A percentile compares a stretch with the other conserved stretches of the same genome.
phyloP scores from a whole-genome alignment of 1,284 basidiomycete species.

The Thelephora terrestris region DNA sequence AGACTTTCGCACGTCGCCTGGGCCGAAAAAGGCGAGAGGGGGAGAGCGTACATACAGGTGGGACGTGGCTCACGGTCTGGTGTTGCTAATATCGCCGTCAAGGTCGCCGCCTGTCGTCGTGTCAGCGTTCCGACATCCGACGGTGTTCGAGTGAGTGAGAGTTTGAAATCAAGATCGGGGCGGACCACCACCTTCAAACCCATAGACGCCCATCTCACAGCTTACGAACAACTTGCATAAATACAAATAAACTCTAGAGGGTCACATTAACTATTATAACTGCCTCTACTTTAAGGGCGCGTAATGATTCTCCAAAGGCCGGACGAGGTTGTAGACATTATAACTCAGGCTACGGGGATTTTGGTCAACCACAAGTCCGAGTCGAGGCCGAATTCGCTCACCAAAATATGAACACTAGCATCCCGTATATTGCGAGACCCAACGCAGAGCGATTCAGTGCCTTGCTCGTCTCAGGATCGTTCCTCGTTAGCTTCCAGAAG shows the following conservation, averaged over 20 bases:
- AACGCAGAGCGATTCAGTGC: conserved; percentile 53
- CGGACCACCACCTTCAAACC: no score
- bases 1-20: conserved; percentile 3
- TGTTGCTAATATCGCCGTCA: no score
- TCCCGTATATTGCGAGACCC: conserved; percentile 66
- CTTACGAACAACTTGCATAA: no score
- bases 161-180: no score
- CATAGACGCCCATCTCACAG: no score
- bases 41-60: conserved; percentile 1
- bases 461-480: conserved; percentile 51
- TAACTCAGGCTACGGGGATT: conserved; percentile 48
- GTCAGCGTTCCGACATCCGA: no score
- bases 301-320: conserved; percentile 14
- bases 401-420: conserved; percentile 83
- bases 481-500: conserved; percentile 77
- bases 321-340: conserved; percentile 58
- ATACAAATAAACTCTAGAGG: no score
- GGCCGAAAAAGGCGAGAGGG: conserved; percentile 5
- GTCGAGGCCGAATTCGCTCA: conserved; percentile 29
- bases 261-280: no score
- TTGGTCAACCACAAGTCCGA: conserved; percentile 4
- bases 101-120: no score
- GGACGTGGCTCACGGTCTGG: not conserved
- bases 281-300: conserved; percentile 1
- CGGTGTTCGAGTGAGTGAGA: no score